Evolutionary conservation across 768 basidiomycete species (phyloP), one percentile per base, ranked within the genome.

Genomic region (Boletales sp.): DNA sequence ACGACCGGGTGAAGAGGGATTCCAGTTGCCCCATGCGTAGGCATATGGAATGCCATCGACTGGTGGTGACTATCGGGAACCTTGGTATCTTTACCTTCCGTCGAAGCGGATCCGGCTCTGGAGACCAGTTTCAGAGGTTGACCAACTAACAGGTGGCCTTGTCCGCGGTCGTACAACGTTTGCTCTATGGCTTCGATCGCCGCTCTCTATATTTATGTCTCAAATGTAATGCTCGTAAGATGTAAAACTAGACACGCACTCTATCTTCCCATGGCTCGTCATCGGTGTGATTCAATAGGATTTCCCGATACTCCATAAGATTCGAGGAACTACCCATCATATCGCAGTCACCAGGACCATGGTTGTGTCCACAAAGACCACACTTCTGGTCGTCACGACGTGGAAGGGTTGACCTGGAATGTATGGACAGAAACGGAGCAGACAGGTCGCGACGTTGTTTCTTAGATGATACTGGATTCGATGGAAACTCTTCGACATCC

Each of bases 181-280:
- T 81, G 73, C 50, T 92, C 90, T 53, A 92, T 90, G 7, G 81
- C 80, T 24, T 69, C 66, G 43, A 92, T 78, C 12, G 90, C 89
- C 39, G 76, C 79, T 56, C 67, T 72, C 87, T 88, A 60, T 43
- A 45, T 56, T 11, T 45, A 1, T 46, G 47, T 43, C 24, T 43
- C 47, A 51, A 59, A 49, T 41, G 14, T 42, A 35, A 50, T 8
- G 2, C 40, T 38, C 37, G 32, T n/a, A 42, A 32, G 35, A 57
- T 38, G 9, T 35, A 37, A 14, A 39, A 15, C 17, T 49, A 3
- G 21, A 69, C 72, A 57, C 64, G 19, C 66, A 87, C 88, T 58
- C 87, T 72, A 34, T 77, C 73, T 62, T 85, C 81, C 59, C 78
- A 74, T 39, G 86, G 72, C 55, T 91, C 89, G 56, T 83, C 82